Evolutionary conservation across 345 rosid genomes (phyloP), one percentile per base, ranked within the genome.

Genomic region (Anastatica hierochuntica): DNA sequence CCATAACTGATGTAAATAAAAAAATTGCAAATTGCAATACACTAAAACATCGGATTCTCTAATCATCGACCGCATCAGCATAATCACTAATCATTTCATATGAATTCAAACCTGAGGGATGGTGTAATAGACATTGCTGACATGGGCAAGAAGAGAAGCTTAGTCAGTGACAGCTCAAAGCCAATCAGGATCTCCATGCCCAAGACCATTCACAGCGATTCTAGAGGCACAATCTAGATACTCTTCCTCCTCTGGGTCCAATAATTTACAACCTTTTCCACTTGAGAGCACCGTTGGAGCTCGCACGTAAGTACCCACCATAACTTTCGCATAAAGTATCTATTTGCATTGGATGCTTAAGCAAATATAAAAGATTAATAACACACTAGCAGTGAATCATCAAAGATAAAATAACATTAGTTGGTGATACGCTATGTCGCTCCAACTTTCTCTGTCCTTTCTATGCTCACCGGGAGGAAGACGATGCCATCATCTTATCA

Each of bases 151-250:
- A 53, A 74, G 29, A 68, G 27, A 47, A 39, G 85, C 97, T 68
- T 89, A 95, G 8, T 85, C 76, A 10, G 61, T 63, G 17, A 89
- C 78, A 2, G 94, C 90, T 38, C 23, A 70, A 5, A 85, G 51
- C 97, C 95, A 85, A 62, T 85, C 95, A 41, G 81, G 78, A 66
- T 89, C 94, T 1, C 84, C 81, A 56, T 85, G 83, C 2, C 95
- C 94, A 29, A 89, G 74, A 1, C 81, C 82, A 56, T 85, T 83
- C 37, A 89, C 97, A 2, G 95, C 97, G 26, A 89, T 85, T 18
- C 95, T 90, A 9, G 95, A 53, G 3, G 79, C 69, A 66, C 80
- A 57, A 56, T 89, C 95, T 71, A 89, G 63, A 67, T 78, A 85
- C 76, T 85, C 94, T 53, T 70, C 64, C 36, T 90, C 94, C 43